Evolutionary conservation across 768 basidiomycete species (phyloP).

Genomic region (Podaxis sp.): DNA sequence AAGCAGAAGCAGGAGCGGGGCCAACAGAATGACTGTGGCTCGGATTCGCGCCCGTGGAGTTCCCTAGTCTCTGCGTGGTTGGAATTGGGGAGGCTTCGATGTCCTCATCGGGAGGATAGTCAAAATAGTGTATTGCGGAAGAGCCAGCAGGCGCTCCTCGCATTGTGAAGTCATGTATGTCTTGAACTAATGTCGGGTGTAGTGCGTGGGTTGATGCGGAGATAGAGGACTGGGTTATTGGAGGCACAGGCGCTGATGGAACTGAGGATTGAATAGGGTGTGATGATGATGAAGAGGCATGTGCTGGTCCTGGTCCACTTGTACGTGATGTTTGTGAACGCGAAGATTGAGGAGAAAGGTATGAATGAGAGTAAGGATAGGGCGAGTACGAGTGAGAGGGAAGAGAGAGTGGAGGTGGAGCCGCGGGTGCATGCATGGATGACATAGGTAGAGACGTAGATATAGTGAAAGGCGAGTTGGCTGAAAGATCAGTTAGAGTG

Average conservation of each 20-base stretch:
- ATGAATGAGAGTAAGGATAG: not conserved
- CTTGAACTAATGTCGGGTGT: slow-evolving; percentile 56
- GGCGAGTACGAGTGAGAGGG: not conserved
- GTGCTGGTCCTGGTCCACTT: not conserved
- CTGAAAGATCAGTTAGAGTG: slow-evolving; percentile 16
- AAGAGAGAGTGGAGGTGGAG: not conserved
- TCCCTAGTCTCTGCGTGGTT: not conserved
- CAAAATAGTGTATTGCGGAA: slow-evolving; percentile 20
- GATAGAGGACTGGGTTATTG: not conserved
- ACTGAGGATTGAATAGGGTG: not conserved
- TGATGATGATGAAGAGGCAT: not conserved
- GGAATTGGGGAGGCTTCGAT: not conserved
- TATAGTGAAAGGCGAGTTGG: not conserved
- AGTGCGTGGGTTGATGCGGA: slow-evolving; percentile 23
- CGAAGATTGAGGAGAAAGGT: not conserved
- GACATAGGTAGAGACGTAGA: not conserved
- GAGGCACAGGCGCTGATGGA: not conserved
- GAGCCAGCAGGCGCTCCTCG: slow-evolving; percentile 6
- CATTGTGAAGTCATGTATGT: slow-evolving; percentile 42
- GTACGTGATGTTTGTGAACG: not conserved
- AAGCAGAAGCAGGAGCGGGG: not conserved
- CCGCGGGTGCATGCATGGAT: not conserved
- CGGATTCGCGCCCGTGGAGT: not conserved
- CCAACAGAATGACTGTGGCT: not conserved
- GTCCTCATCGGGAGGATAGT: slow-evolving; percentile 16